A percentile compares a stretch with the other conserved stretches of the same genome.
Evolutionary conservation across 2,329 filamentous ascomycete species (phyloP).

Genomic region (Didymella segeticola): DNA sequence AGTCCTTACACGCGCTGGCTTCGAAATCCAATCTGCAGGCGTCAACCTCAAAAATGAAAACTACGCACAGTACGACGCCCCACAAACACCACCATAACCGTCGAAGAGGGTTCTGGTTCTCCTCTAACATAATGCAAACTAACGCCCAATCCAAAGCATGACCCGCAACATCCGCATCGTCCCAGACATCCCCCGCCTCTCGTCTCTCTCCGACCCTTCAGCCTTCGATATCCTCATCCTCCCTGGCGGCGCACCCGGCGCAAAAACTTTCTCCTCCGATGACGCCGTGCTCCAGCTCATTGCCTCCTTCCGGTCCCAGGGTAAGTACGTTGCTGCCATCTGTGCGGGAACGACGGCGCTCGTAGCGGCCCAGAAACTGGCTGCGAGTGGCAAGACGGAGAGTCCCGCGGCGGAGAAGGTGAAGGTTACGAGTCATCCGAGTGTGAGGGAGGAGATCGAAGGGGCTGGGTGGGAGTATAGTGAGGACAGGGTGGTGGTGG

Average conservation of each 20-base stretch:
- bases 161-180: conserved; percentile 48
- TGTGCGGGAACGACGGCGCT: conserved; percentile 50
- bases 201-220: conserved; percentile 20
- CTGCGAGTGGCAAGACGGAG: conserved; percentile 8
- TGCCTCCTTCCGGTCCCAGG: conserved; percentile 33
- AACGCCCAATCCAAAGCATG: conserved; percentile 44
- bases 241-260: conserved; percentile 48
- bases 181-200: conserved; percentile 40
- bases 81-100: background rate
- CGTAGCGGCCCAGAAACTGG: conserved; percentile 33
- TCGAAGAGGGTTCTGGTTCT: too few species aligned
- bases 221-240: conserved; percentile 46
- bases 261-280: conserved; percentile 42
- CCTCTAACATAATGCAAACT: background rate
- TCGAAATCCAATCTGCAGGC: conserved; percentile 46
- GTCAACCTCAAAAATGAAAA: conserved; percentile 42
- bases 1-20: conserved; percentile 50
- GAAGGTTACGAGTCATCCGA: conserved; percentile 49
- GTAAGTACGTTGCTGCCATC: conserved; percentile 46
- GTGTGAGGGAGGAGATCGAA: conserved; percentile 43
- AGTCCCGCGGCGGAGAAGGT: conserved; percentile 20
- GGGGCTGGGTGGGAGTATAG: conserved; percentile 45
- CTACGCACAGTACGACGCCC: conserved; percentile 37
- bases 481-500: conserved; percentile 46
- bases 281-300: conserved; percentile 39